A percentile compares a stretch with the other conserved stretches of the same genome.
Evolutionary conservation across 768 basidiomycete species (phyloP).

Genomic region (Boletus reticuloceps): DNA sequence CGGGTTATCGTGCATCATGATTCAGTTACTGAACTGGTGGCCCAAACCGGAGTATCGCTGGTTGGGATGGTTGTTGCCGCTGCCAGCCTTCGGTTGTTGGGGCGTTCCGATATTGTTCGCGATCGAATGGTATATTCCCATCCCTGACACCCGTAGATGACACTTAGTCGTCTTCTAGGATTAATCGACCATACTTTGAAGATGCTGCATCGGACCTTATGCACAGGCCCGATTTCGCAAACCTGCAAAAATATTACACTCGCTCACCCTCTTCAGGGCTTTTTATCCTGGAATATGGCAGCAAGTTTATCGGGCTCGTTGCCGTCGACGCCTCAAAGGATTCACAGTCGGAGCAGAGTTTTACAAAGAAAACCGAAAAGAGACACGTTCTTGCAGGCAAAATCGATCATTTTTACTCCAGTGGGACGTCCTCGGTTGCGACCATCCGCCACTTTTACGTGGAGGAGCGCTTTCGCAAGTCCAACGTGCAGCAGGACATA

Average conservation of each 20-base stretch:
- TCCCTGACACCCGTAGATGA: background rate
- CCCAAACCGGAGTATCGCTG: constrained; percentile 46
- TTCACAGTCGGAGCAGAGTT: constrained; percentile 30
- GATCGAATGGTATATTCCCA: constrained; percentile 60
- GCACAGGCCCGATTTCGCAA: constrained; percentile 51
- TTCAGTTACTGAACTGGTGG: constrained; percentile 67
- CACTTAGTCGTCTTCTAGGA: constrained; percentile 40
- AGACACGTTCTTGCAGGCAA: constrained; percentile 10
- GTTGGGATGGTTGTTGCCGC: constrained; percentile 51
- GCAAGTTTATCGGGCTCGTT: constrained; percentile 62
- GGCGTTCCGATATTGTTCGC: constrained; percentile 63
- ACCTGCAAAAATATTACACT: constrained; percentile 55
- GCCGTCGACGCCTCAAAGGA: constrained; percentile 63
- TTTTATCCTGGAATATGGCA: constrained; percentile 63
- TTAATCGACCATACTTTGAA: constrained; percentile 70
- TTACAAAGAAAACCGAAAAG: constrained; percentile 22
- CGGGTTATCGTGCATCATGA: constrained; percentile 53
- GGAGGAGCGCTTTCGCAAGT: constrained; percentile 57
- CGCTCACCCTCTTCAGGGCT: constrained; percentile 63
- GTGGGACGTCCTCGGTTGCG: constrained; percentile 48
- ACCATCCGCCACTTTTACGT: constrained; percentile 74
- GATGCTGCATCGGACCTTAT: constrained; percentile 48
- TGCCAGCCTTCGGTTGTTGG: constrained; percentile 66
- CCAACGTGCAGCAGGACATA: constrained; percentile 63
- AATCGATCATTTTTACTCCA: constrained; percentile 19